Conservation (phyloP, 305 asterid species). For the Solanum hybrid region DNA sequence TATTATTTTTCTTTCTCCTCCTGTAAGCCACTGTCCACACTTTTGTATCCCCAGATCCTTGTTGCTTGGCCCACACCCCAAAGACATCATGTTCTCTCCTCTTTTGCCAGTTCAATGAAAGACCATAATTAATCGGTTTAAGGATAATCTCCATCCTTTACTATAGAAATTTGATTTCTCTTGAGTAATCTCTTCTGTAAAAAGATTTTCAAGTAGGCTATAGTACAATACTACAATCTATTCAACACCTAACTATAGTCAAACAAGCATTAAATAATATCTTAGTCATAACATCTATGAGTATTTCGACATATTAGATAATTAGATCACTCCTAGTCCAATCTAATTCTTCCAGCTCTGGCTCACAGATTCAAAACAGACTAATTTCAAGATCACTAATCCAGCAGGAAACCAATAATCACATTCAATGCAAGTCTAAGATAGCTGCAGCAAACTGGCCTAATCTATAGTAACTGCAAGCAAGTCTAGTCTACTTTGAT, state of each 20-base stretch:
- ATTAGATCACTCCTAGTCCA: background rate
- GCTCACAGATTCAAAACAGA: background rate
- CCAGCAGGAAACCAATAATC: background rate
- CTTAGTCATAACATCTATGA: background rate
- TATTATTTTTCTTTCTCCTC: conserved; percentile 1
- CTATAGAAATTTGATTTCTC: background rate
- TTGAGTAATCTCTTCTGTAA: background rate
- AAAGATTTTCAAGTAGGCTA: background rate
- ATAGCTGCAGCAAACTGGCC: background rate
- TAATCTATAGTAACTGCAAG: background rate
- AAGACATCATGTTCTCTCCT: background rate
- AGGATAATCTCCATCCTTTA: background rate
- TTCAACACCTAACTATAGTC: background rate
- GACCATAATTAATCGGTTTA: background rate
- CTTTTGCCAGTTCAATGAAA: background rate
- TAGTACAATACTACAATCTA: background rate
- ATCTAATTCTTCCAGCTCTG: background rate
- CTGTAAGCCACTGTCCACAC: background rate
- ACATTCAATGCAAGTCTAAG: background rate
- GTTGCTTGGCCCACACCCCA: background rate
- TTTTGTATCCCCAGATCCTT: background rate
- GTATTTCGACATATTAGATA: background rate
- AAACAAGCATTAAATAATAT: background rate
- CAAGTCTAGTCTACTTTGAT: background rate
- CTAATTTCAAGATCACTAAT: background rate